Conservation (phyloP, 2,329 filamentous ascomycete species). For the Ophiostoma tasmaniense region DNA sequence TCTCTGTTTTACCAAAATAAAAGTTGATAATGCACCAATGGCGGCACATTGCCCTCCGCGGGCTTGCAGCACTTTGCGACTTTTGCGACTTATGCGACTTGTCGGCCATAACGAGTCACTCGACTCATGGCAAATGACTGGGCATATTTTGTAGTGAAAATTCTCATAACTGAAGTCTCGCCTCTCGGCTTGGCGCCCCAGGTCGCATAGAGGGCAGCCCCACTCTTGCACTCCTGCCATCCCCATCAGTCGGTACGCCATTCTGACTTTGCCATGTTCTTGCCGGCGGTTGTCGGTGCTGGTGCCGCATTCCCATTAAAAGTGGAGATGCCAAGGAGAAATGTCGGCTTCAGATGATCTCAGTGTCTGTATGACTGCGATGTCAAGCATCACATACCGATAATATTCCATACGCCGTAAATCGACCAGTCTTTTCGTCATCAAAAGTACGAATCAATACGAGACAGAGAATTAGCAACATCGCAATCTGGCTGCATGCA, state of each 20-base stretch:
- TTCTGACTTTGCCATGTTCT: background rate
- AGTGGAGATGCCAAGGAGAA: background rate
- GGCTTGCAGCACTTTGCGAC: background rate
- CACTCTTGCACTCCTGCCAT: background rate
- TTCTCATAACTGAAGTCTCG: background rate
- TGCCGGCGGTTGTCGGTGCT: conserved; percentile 13
- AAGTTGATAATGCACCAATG: background rate
- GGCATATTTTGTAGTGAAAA: background rate
- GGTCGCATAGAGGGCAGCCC: background rate
- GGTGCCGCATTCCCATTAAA: background rate
- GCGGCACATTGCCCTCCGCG: background rate
- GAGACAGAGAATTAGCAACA: no score
- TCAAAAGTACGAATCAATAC: no score
- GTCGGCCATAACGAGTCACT: background rate
- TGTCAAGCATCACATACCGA: background rate
- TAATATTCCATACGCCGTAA: background rate
- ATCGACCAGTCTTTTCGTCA: no score
- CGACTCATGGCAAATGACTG: background rate
- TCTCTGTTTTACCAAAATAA: background rate
- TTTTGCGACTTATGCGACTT: background rate
- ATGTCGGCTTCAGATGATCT: background rate
- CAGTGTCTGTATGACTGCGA: background rate
- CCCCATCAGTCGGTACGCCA: background rate
- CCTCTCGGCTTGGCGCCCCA: background rate
- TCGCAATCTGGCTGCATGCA: background rate